Evolutionary conservation across 257 asterid species (phyloP), one percentile per base, ranked within the genome.

Genomic region (Eucommia ulmoides): DNA sequence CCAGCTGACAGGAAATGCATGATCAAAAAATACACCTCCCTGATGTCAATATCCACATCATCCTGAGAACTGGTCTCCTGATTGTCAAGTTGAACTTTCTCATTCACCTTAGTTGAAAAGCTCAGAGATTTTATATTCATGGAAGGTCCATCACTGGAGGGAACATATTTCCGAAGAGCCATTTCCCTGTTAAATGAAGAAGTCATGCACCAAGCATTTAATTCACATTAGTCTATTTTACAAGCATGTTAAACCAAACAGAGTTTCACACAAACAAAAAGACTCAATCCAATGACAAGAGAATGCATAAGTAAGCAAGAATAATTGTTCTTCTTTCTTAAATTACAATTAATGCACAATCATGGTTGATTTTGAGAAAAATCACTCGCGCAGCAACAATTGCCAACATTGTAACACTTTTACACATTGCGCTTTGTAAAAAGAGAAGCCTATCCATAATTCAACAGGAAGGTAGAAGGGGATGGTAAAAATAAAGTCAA

Each of bases 1-100:
- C 97, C 97, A 63, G 93, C 78, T 46, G 97, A 89, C 57, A 89
- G 78, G 70, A 89, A 89, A 80, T 89, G 97, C 96, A 89, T 82
- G 55, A 89, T 89, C 50, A 89, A 80, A 67, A 88, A 84, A 69
- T 82, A 85, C n/a, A 89, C 65, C 81, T 89, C 97, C 66, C 88
- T 74, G 66, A 85, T 77, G 68, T 89, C 94, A 56, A 82, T 60
- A 69, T 85, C 93, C 50, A 73, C 73, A 70, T 76, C 77, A 58
- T 73, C 74, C 65, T 73, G 89, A 33, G 67, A 52, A 48, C 76
- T 69, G 50, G 70, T 73, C 63, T 67, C 81, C 41, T 59, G 50
- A 49, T 74, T 83, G 41, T 75, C 70, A 55, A 72, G 76, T 51
- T 63, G 73, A 61, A 77, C 70, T 68, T 72, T 81, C 53, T 74